phyloP scores from a whole-genome alignment of 306 rosid species.

The Echinosophora koreensis region DNA sequence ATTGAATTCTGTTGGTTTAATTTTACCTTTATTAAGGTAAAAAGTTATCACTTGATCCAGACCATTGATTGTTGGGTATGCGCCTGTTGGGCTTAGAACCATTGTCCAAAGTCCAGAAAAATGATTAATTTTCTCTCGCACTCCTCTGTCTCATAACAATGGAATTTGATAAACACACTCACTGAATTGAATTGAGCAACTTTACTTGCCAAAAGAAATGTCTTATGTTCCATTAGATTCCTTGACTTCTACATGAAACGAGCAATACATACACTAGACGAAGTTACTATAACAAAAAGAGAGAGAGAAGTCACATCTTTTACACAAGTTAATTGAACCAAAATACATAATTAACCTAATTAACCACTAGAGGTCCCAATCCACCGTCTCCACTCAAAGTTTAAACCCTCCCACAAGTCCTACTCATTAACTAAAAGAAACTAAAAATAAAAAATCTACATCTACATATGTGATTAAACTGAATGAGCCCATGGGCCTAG shows the following conservation, averaged over 20 bases:
- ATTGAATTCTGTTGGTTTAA: no score
- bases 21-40: no score
- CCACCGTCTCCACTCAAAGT: slow-evolving; percentile 3
- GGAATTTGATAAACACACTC: background rate
- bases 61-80: no score
- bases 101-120: no score
- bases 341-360: slow-evolving; percentile 46
- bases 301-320: slow-evolving; percentile 30
- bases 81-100: no score
- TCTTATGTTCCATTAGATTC: background rate
- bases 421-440: slow-evolving; percentile 1
- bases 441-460: slow-evolving; percentile 5
- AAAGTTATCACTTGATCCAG: no score
- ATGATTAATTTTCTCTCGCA: no score
- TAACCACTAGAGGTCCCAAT: slow-evolving; percentile 37
- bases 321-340: slow-evolving; percentile 51
- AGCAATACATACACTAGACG: slow-evolving; percentile 39
- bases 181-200: background rate
- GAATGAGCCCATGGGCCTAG: background rate
- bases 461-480: slow-evolving; percentile 22
- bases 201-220: background rate
- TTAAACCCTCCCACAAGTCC: slow-evolving; percentile 26
- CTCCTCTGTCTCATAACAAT: no score
- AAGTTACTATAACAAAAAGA: slow-evolving; percentile 5
- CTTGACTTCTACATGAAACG: slow-evolving; percentile 25